Base-by-base conservation (phyloP, 768 basidiomycete species). In the Podaxis sp. region DNA sequence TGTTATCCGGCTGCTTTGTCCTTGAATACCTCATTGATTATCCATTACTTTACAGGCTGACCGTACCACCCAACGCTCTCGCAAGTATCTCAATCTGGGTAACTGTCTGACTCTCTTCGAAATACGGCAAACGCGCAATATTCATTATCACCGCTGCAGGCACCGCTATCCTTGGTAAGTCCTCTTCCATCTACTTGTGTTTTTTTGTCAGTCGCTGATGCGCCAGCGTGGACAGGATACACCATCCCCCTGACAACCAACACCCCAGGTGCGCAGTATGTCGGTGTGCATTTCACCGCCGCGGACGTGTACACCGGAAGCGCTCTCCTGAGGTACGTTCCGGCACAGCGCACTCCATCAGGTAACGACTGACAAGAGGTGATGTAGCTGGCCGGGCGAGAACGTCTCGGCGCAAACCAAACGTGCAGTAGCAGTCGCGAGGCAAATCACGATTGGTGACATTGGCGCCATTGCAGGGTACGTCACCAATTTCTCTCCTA, bases 391-490 rank as follows among this genome's bases (percentile, higher is more conserved):
- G 84, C 84, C 85, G 0, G 78, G 82, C 17, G 86, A 88, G 71
- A 88, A 88, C 64, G 85, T 89, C n/a, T 85, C 85, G 11, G 83
- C 82, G 11, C 86, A 88, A 66, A 88, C 85, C 2, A 87, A 88
- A 69, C 80, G 87, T 12, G 85, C 87, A 0, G 78, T 85, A 2
- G 83, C 82, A 1, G 78, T 85, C 3, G 87, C 84, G 1, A 80
- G 85, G 79, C 87, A 88, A 67, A 87, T 89, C 53, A 83, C 82
- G 7, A 80, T 87, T 9, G 85, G 85, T 12, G 83, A 88, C 64
- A 73, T 84, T 38, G 87, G 85, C 2, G 85, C 86, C 17, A 82
- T 86, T 41, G 79, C 80, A 51, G 86, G 79, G 74, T 78, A 68
- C 25, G 72, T 58, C 19, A 8, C 19, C 27, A 43, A 52, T 17